phyloP scores from a whole-genome alignment of 2,329 filamentous ascomycete species.

The Beauveria scarabaeidicola region DNA sequence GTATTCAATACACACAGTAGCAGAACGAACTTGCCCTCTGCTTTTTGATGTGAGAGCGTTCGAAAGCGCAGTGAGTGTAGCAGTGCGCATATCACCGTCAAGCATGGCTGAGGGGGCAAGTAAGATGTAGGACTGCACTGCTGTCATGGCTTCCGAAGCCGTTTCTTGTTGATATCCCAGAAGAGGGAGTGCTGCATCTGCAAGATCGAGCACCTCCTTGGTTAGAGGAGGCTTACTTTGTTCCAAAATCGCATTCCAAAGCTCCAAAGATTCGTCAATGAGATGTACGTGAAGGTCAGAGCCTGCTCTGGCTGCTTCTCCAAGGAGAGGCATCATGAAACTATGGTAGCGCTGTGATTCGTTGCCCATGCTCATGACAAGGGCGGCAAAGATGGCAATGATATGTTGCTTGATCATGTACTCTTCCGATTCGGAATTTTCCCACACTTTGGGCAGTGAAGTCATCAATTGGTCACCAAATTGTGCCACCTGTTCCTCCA shows the following conservation, averaged over 20 bases:
- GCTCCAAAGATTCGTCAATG: slow-evolving; percentile 82
- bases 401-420: slow-evolving; percentile 93
- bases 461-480: slow-evolving; percentile 76
- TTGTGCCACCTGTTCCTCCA: slow-evolving; percentile 62
- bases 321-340: slow-evolving; percentile 73
- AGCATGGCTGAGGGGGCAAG: slow-evolving; percentile 61
- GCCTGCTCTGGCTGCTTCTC: slow-evolving; percentile 66
- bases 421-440: slow-evolving; percentile 67
- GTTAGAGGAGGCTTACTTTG: slow-evolving; percentile 56
- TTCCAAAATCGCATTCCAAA: slow-evolving; percentile 70
- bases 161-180: slow-evolving; percentile 59
- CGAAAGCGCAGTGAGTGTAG: slow-evolving; percentile 40
- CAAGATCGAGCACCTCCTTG: slow-evolving; percentile 53
- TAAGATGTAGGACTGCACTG: slow-evolving; percentile 62
- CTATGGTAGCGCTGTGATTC: slow-evolving; percentile 70
- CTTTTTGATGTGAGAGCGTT: slow-evolving; percentile 43
- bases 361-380: slow-evolving; percentile 78
- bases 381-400: slow-evolving; percentile 71
- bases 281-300: slow-evolving; percentile 74
- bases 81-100: slow-evolving; percentile 44
- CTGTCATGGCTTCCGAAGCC: slow-evolving; percentile 51
- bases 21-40: slow-evolving; percentile 49
- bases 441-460: slow-evolving; percentile 76
- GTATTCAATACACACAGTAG: slow-evolving; percentile 54
- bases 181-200: slow-evolving; percentile 55